Evolutionary conservation across 805 yeast species (phyloP).

Genomic region (Spathaspora arborariae): DNA sequence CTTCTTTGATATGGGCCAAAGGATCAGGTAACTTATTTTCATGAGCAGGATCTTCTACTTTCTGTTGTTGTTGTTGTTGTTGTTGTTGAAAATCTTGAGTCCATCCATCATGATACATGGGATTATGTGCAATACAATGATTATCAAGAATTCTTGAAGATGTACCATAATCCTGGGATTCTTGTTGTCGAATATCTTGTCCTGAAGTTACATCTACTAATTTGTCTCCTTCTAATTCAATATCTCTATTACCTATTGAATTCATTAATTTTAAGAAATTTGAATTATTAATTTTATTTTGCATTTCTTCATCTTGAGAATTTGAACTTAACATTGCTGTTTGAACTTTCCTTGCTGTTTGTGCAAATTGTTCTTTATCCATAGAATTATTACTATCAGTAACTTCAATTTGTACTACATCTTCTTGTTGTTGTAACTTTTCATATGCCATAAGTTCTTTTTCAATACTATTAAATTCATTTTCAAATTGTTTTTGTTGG

Average conservation of each 20-base stretch:
- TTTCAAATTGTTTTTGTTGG: slow-evolving; percentile 23
- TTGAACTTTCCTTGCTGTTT: slow-evolving; percentile 35
- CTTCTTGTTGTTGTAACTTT: slow-evolving; percentile 8
- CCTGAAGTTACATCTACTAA: slow-evolving; percentile 30
- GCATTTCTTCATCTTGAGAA: slow-evolving; percentile 17
- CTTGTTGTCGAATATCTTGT: slow-evolving; percentile 25
- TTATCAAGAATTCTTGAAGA: background rate
- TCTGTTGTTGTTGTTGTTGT: slow-evolving; percentile 2
- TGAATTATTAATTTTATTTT: slow-evolving; percentile 30
- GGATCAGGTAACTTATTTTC: slow-evolving; percentile 39
- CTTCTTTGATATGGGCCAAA: slow-evolving; percentile 39
- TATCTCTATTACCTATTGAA: slow-evolving; percentile 32
- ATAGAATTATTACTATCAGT: slow-evolving; percentile 8
- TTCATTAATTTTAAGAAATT: slow-evolving; percentile 38
- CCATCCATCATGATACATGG: background rate
- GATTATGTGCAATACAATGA: background rate
- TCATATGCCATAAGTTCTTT: slow-evolving; percentile 19
- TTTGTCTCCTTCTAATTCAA: slow-evolving; percentile 39
- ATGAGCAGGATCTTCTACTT: background rate
- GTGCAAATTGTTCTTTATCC: slow-evolving; percentile 37
- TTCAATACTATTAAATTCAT: slow-evolving; percentile 32
- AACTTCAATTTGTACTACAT: slow-evolving; percentile 5
- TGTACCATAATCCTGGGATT: background rate
- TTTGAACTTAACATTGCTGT: slow-evolving; percentile 16
- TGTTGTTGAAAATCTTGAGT: background rate